Evolutionary conservation across 495 filamentous ascomycete genomes (phyloP), one percentile per base, ranked within the genome.

Genomic region (Penicillium paradoxum): DNA sequence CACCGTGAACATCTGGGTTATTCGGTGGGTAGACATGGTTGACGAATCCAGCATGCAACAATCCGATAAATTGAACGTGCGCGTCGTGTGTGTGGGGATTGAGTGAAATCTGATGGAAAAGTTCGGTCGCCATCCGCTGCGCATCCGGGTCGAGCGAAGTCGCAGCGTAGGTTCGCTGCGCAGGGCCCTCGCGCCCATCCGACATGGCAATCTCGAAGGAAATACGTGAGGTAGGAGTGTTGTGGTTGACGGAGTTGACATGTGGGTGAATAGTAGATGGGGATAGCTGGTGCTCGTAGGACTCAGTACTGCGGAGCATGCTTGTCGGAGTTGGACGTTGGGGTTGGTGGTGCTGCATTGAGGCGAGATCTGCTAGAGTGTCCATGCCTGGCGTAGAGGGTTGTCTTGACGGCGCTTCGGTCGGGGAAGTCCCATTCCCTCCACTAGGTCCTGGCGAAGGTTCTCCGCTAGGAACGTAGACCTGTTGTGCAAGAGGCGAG

Each of bases 1-100:
- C 73, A 6, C 71, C 72, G 30, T 73, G 65, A 14, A 71, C 70
- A 52, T 73, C 64, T 21, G 77, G 68, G 43, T 79, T 68, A 36
- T 77, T 74, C 7, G 74, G 68, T 1, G 74, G 72, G 27, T 74
- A 71, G 5, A 80, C 67, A 55, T 84, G 81, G 41, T 77, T 75
- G 1, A 81, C 66, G 40, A 88, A 81, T 21, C 84, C 84, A 13
- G 77, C 73, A 65, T 87, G 85, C 11, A 89, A 70, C 6, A 87
- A 66, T 9, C 74, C 73, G 60, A 89, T 81, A 48, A 88, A 81
- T 45, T 79, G 68, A 22, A 83, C 71, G 60, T 88, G 83, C 30
- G 82, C 78, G 15, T 84, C 76, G 58, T 86, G 86, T 32, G 82
- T 79, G 56, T 83, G 83, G 3, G 84, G 79, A 44, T 85, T 83